Evolutionary conservation across 768 basidiomycete species (phyloP), one percentile per base, ranked within the genome.

Genomic region (Leccinum ochraceum): DNA sequence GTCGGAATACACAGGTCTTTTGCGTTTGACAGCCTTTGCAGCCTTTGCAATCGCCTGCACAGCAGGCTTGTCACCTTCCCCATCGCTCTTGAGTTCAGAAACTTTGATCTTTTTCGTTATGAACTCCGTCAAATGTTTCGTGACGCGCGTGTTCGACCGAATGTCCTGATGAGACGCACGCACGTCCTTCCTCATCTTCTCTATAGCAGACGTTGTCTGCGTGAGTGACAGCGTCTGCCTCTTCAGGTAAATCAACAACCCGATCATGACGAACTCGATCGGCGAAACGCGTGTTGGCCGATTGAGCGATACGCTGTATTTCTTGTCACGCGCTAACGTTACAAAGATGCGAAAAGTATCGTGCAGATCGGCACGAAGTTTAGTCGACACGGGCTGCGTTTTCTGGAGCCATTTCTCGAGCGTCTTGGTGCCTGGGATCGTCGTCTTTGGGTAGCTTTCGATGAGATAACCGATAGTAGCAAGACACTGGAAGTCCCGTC

Each of bases 401-500:
- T 60, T 66, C 53, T 71, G 68, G 9, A 78, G 70, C 78, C 78
- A 79, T 61, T 71, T 79, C 55, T 78, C 76, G 26, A 78, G 70
- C 6, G 58, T 34, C 55, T 70, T 66, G 26, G 74, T 54, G 10
- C 66, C 63, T 5, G 75, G 72, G 2, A 69, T 53, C 8, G 68
- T 20, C 5, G 63, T 62, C 28, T 71, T 72, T 3, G 76, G 75
- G 46, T 68, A 67, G 22, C 65, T 69, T 50, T 76, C 71, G 26
- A 75, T 73, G 13, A 71, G 68, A 50, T 69, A 75, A 49, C 72
- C 66, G 6, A 73, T 72, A 34, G 78, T 79, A 22, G 78, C 75
- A 2, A 81, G 69, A 49, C 76, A 78, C 58, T 79, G 80, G 56
- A 82, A 84, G 55, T 81, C 81, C 32, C 76, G 76, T 30, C 80